Evolutionary conservation across 148 eudicot species (phyloP), one percentile per base, ranked within the genome.

Genomic region (Polygonum maritimum): DNA sequence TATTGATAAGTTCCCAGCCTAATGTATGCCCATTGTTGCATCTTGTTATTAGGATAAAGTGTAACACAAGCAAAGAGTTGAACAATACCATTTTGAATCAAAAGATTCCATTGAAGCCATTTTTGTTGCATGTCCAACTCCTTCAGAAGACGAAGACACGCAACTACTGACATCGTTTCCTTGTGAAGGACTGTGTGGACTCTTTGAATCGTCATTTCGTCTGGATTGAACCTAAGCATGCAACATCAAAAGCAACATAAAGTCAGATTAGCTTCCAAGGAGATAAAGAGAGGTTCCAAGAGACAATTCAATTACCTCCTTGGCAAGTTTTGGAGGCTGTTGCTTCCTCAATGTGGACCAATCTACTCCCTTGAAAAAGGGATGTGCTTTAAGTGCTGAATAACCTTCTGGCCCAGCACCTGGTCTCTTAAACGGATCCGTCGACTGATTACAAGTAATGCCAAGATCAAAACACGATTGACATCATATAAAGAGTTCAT

Each of bases 31-130:
- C 22, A 4, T 55, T 16, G 7, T 55, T 5, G 31, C 62, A 55
- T 49, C 10, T 57, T 57, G 31, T 57, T 26, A 33, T 4, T 22
- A 62, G 5, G 73, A 10, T 38, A 69, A 22, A 26, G 31, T 60
- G 4, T n/a, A 21, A 60, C 67, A 36, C n/a, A 31, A 65, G n/a
- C 44, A 67, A 67, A 40, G 36, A 18, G 26, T 36, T 60, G 55
- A 5, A 4, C 5, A 8, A n/a, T 81, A 92, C 98, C 98, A 94
- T 83, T 90, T 94, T 74, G 98, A 94, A 82, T 94, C 98, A 69
- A 92, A 94, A 21, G 98, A 94, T 75, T 94, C 98, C 45, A 94
- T 94, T 69, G 98, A 94, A 74, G 97, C 97, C 80, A 94, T 92
- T 80, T 96, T 88, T 58, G 97, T 90, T 73, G 90, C 81, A 77